Evolutionary conservation across 2,329 filamentous ascomycete species (phyloP).

Genomic region (Cordyceps tenuipes): DNA sequence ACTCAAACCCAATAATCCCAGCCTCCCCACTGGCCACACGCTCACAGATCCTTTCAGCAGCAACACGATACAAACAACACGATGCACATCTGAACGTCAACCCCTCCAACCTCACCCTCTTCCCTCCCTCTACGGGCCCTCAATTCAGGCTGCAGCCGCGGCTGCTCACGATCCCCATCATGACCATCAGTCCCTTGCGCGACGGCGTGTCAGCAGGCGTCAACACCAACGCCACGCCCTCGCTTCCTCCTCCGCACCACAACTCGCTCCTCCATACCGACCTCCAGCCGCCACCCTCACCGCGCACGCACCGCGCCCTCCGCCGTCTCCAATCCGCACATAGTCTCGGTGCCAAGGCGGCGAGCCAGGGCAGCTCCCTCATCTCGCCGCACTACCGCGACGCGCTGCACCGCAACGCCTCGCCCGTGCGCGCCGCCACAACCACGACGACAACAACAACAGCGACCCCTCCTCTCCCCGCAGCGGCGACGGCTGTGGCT

Average conservation of each 20-base stretch:
- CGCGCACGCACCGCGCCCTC: constrained; percentile 57
- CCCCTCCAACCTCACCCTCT: neutral
- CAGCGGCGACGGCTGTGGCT: neutral
- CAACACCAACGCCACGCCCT: neutral
- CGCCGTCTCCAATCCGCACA: constrained; percentile 72
- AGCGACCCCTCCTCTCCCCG: neutral
- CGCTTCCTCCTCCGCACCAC: neutral
- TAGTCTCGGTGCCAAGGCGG: constrained; percentile 49
- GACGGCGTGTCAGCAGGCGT: neutral
- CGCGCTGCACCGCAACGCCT: constrained; percentile 27
- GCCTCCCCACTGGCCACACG: constrained; percentile 5
- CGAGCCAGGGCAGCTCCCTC: constrained; percentile 40
- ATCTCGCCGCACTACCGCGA: constrained; percentile 55
- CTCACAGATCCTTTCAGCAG: no score
- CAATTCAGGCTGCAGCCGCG: neutral
- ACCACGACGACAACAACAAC: neutral
- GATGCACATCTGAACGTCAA: neutral
- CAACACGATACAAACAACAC: neutral
- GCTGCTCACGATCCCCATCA: neutral
- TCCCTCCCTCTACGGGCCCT: neutral
- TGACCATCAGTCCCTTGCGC: constrained; percentile 9
- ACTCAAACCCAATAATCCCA: no score
- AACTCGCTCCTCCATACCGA: constrained; percentile 28
- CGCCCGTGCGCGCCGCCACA: constrained; percentile 23
- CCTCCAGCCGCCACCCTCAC: constrained; percentile 49